phyloP scores from a whole-genome alignment of 139 green algal species.

The Coccomyxa sp. region DNA sequence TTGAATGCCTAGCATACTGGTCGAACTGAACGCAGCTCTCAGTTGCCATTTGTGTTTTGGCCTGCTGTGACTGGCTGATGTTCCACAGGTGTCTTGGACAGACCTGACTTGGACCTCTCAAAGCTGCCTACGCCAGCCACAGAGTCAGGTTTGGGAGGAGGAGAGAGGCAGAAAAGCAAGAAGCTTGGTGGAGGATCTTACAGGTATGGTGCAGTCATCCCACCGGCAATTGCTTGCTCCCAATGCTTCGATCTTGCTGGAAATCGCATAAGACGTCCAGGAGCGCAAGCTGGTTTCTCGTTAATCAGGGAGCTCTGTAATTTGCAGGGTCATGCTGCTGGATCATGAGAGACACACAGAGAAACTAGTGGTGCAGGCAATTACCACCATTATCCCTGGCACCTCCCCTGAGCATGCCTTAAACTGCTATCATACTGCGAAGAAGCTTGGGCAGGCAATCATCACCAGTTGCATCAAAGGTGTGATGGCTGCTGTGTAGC shows the following conservation, averaged over 20 bases:
- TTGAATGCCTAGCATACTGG: too few species aligned
- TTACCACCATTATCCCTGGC: slow-evolving; percentile 22
- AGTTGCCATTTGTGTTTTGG: too few species aligned
- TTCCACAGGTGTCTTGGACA: neutral
- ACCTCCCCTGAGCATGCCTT: slow-evolving; percentile 16
- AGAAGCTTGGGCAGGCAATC: slow-evolving; percentile 50
- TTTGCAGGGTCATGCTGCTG: slow-evolving; percentile 35
- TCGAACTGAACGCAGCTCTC: too few species aligned
- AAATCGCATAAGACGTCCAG: neutral
- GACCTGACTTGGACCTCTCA: neutral
- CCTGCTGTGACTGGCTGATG: neutral
- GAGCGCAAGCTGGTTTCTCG: too few species aligned
- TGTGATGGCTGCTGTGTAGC: neutral
- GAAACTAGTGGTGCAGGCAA: slow-evolving; percentile 28
- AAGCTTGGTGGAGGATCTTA: neutral
- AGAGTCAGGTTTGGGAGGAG: neutral
- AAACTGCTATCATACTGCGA: slow-evolving; percentile 49
- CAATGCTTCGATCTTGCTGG: neutral
- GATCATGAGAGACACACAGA: slow-evolving; percentile 38
- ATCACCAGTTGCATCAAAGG: slow-evolving; percentile 47
- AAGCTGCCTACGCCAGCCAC: neutral
- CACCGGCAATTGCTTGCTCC: too few species aligned
- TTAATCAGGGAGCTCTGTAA: neutral
- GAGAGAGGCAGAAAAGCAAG: neutral
- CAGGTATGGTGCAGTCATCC: neutral